Conservation (phyloP, 148 eudicot genomes). For the Bassia scoparia region DNA sequence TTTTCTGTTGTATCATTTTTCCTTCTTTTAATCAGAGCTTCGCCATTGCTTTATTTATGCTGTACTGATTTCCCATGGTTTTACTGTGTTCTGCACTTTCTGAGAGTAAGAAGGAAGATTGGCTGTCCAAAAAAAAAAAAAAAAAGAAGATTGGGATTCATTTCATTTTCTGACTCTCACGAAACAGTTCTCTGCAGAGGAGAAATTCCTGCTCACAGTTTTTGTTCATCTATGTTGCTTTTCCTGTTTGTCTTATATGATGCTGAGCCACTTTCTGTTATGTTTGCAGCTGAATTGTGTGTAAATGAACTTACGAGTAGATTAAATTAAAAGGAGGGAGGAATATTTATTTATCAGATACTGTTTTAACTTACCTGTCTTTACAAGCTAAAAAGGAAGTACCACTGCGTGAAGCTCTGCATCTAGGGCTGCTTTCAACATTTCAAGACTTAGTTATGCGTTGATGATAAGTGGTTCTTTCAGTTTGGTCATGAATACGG, state of each 20-base stretch:
- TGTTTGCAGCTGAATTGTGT: not conserved
- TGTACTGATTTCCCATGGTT: not conserved
- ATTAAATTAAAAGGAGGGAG: not conserved
- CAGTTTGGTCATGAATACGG: conserved; percentile 88
- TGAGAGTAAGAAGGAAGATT: not conserved
- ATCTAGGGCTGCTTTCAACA: conserved; percentile 61
- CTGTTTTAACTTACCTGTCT: conserved; percentile 9
- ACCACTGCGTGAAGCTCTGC: conserved; percentile 38
- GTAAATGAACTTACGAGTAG: too few relatives aligned
- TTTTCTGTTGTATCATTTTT: not conserved
- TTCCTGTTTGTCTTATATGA: not conserved
- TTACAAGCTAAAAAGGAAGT: conserved; percentile 37
- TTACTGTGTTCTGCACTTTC: too few relatives aligned
- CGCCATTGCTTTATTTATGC: not conserved
- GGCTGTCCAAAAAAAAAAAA: not conserved
- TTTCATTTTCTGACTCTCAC: not conserved
- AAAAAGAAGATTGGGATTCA: not conserved
- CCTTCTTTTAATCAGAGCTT: not conserved
- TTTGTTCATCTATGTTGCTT: not conserved
- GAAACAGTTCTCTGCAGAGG: not conserved
- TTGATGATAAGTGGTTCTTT: conserved; percentile 60
- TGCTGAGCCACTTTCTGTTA: too few relatives aligned
- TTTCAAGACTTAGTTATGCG: conserved; percentile 63
- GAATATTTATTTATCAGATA: not conserved
- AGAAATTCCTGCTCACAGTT: not conserved